Conservation (phyloP, 129 eudicot genomes). For the Helianthus tuberosus region DNA sequence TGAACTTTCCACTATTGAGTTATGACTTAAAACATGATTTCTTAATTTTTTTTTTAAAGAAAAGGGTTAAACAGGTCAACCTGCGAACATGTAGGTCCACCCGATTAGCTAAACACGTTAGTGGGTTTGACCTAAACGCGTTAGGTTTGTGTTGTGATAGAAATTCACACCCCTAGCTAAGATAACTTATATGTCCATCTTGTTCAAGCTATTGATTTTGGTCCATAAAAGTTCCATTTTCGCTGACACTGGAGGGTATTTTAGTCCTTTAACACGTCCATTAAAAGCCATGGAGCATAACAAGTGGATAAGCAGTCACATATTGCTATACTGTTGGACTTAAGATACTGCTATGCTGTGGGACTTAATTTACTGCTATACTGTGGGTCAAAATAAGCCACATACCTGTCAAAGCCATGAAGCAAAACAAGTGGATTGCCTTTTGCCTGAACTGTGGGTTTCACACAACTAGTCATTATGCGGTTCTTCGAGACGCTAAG, state of each 20-base stretch:
- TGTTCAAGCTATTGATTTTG: not conserved
- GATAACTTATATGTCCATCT: not conserved
- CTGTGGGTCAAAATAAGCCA: constrained; percentile 9
- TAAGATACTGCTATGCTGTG: not conserved
- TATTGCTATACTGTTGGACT: no score
- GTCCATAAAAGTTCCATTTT: not conserved
- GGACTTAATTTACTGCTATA: not conserved
- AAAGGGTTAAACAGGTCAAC: no score
- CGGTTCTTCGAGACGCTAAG: constrained; percentile 47
- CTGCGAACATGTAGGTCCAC: no score
- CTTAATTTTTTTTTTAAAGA: no score
- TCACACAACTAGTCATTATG: constrained; percentile 89
- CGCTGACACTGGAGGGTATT: not conserved
- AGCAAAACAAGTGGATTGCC: constrained; percentile 79
- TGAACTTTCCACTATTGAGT: no score
- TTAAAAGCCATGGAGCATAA: not conserved
- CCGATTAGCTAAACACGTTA: no score
- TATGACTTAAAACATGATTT: no score
- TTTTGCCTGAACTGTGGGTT: constrained; percentile 44
- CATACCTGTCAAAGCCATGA: constrained; percentile 94
- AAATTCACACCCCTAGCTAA: not conserved
- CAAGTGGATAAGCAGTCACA: no score
- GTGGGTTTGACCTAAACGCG: no score
- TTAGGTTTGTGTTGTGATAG: no score
- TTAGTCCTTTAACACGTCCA: not conserved